Evolutionary conservation across 2,329 filamentous ascomycete genomes (phyloP).

Genomic region (Trichophyton rubrum): DNA sequence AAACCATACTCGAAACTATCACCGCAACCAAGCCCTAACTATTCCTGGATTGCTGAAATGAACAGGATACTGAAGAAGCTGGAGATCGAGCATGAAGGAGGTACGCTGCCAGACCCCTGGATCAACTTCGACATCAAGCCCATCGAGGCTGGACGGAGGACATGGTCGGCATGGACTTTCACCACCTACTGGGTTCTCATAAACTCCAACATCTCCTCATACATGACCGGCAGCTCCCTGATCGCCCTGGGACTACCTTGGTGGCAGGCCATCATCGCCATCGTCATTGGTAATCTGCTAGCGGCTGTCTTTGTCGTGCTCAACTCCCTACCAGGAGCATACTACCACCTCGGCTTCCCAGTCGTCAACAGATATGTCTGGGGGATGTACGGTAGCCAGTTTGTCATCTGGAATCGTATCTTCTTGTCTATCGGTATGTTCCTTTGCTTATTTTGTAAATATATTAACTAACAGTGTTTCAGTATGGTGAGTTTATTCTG

Average conservation of each 20-base stretch:
- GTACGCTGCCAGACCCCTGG: slow-evolving; percentile 20
- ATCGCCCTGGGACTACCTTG: slow-evolving; percentile 24
- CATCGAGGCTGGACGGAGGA: slow-evolving; percentile 32
- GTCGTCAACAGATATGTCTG: slow-evolving; percentile 32
- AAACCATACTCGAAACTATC: too few relatives aligned
- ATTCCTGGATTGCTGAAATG: background rate
- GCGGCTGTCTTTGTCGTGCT: slow-evolving; percentile 28
- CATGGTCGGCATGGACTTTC: slow-evolving; percentile 34
- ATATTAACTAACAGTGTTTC: too few relatives aligned
- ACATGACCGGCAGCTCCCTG: slow-evolving; percentile 25
- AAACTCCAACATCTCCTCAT: slow-evolving; percentile 30
- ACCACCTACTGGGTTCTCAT: slow-evolving; percentile 39
- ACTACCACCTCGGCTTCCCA: slow-evolving; percentile 36
- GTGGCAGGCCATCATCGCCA: slow-evolving; percentile 24
- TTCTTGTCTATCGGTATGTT: slow-evolving; percentile 25
- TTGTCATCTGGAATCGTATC: slow-evolving; percentile 31
- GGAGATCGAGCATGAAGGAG: slow-evolving; percentile 17
- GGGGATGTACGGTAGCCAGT: slow-evolving; percentile 32
- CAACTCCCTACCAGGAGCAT: slow-evolving; percentile 29
- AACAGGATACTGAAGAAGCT: slow-evolving; percentile 11
- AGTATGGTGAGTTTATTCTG: background rate
- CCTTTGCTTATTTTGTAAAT: background rate
- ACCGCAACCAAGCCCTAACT: too few relatives aligned
- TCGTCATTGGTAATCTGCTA: slow-evolving; percentile 24
- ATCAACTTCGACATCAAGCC: slow-evolving; percentile 42